A percentile compares a stretch with the other conserved stretches of the same genome.
Conservation (phyloP, 2,329 filamentous ascomycete genomes). For the Epichloe typhina region DNA sequence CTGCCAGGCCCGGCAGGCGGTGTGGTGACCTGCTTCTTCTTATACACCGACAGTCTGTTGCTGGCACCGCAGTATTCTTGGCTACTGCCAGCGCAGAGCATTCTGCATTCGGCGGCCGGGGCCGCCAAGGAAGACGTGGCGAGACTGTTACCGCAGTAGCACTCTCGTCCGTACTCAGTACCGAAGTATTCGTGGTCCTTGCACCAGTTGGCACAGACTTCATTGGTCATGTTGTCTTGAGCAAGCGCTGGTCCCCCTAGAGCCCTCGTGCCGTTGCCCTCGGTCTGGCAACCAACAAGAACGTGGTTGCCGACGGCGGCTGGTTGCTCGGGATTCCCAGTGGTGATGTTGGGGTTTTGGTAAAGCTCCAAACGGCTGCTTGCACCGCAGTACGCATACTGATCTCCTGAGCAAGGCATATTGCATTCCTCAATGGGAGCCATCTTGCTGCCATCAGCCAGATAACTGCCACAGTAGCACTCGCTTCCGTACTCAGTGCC, state of each 20-base stretch:
- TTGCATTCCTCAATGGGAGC: conserved; percentile 20
- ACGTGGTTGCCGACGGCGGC: conserved; percentile 18
- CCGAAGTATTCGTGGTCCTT: conserved; percentile 20
- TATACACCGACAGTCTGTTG: conserved; percentile 24
- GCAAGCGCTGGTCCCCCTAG: conserved; percentile 14
- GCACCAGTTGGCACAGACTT: conserved; percentile 20
- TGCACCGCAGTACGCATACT: conserved; percentile 19
- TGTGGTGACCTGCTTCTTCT: conserved; percentile 11
- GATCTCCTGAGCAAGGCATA: conserved; percentile 21
- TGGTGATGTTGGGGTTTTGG: conserved; percentile 14
- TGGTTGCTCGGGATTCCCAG: conserved; percentile 19
- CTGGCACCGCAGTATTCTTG: conserved; percentile 27
- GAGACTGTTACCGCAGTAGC: conserved; percentile 23
- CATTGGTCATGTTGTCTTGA: conserved; percentile 20
- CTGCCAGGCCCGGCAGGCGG: background rate
- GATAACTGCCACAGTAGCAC: conserved; percentile 25
- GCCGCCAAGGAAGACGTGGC: conserved; percentile 16
- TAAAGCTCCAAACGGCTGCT: conserved; percentile 22
- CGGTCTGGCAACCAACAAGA: conserved; percentile 24
- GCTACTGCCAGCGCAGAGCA: conserved; percentile 26
- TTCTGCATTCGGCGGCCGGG: conserved; percentile 22
- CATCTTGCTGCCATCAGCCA: conserved; percentile 13
- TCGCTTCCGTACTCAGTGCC: conserved; percentile 26
- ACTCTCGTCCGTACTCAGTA: conserved; percentile 25
- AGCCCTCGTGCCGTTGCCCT: conserved; percentile 21